Percentiles rank a stretch among this genome's conserved stretches.
phyloP scores from a whole-genome alignment of 2,329 filamentous ascomycete genomes.

The Sclerotinia sclerotiorum region DNA sequence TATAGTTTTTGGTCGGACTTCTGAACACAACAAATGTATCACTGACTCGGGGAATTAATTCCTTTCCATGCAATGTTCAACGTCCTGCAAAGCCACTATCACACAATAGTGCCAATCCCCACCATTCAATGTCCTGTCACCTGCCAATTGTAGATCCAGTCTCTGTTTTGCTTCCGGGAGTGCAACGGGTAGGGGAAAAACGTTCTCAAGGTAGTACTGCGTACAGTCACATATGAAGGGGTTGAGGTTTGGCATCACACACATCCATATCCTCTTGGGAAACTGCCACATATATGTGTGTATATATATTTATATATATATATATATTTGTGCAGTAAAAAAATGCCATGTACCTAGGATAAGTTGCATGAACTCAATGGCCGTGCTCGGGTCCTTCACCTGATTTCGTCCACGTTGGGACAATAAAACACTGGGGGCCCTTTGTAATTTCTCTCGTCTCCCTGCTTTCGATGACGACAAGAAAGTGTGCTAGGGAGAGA shows the following conservation, averaged over 20 bases:
- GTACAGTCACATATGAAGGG: not conserved
- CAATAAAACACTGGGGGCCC: conserved; percentile 4
- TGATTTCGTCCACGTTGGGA: conserved; percentile 7
- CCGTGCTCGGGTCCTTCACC: conserved; percentile 15
- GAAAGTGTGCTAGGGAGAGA: not conserved
- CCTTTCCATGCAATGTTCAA: conserved; percentile 16
- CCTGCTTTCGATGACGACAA: conserved; percentile 10
- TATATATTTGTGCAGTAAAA: not conserved
- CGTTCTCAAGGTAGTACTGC: not conserved
- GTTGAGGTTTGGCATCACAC: not conserved
- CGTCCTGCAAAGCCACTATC: conserved; percentile 15
- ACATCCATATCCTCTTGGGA: not conserved
- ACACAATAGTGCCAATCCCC: conserved; percentile 14
- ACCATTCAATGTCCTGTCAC: not conserved
- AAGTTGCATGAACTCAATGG: conserved; percentile 22
- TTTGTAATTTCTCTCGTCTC: conserved; percentile 1
- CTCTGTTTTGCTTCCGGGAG: not conserved
- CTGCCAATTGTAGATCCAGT: conserved; percentile 11
- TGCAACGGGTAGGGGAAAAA: not conserved
- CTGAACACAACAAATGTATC: conserved; percentile 2
- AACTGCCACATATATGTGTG: not conserved
- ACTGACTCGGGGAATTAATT: conserved; percentile 16
- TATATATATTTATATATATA: no score
- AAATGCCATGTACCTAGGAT: conserved; percentile 16
- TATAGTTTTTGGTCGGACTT: not conserved